These are phyloP conservation scores for Xylariomycetidae sp. DNA, from an alignment of 2,329 filamentous ascomycete genomes.

Conservation along the genomic window DNA sequence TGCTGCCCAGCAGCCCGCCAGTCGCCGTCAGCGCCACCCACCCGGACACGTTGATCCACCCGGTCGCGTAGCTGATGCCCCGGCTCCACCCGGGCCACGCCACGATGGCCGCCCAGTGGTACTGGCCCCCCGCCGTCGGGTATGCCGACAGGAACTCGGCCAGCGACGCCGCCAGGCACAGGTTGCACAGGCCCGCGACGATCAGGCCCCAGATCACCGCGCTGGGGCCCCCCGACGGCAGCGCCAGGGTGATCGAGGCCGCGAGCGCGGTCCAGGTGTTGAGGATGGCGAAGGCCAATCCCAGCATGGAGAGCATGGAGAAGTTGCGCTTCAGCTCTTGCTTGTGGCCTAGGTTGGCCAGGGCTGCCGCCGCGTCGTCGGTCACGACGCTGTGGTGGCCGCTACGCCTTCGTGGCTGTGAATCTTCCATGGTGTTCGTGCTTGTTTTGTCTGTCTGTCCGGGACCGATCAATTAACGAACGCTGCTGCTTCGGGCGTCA, in stretches of 20 bases:
- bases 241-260: constrained; percentile 41
- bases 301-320: constrained; percentile 14
- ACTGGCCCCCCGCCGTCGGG: constrained; percentile 56
- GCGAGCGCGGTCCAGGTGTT: constrained; percentile 47
- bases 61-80: constrained; percentile 63
- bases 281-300: constrained; percentile 39
- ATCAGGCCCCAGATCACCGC: constrained; percentile 69
- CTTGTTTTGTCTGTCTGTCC: too few relatives aligned
- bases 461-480: too few relatives aligned
- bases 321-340: constrained; percentile 1
- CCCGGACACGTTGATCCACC: constrained; percentile 69
- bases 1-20: constrained; percentile 61
- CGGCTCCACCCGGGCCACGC: constrained; percentile 57
- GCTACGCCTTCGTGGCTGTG: too few relatives aligned
- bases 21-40: constrained; percentile 68
- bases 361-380: too few relatives aligned
- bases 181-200: constrained; percentile 61
- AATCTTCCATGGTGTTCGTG: too few relatives aligned
- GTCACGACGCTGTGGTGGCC: too few relatives aligned
- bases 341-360: not conserved
- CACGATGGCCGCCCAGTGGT: constrained; percentile 68
- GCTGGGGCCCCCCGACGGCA: constrained; percentile 67
- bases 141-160: constrained; percentile 69
- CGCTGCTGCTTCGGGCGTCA: too few relatives aligned
- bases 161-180: constrained; percentile 64